phyloP scores from a whole-genome alignment of 2,329 filamentous ascomycete genomes.

The Aspergillus piperis region DNA sequence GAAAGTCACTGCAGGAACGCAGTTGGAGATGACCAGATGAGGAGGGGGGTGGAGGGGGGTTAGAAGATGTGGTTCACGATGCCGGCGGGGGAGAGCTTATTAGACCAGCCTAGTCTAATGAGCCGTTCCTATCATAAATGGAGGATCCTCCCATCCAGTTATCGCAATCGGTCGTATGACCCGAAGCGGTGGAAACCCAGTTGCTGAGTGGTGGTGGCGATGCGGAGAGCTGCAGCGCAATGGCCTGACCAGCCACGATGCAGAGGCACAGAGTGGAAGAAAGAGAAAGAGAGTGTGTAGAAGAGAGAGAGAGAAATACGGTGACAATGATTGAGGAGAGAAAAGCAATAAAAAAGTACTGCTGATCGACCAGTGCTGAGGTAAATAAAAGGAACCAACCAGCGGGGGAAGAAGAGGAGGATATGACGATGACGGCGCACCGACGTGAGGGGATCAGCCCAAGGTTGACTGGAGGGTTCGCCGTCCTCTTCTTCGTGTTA shows the following conservation, averaged over 20 bases:
- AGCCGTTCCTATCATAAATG: slow-evolving; percentile 1
- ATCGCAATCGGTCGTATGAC: slow-evolving; percentile 7
- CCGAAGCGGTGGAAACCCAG: background rate
- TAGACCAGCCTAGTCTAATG: background rate
- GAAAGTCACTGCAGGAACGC: background rate
- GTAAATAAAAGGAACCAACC: background rate
- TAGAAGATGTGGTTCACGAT: background rate
- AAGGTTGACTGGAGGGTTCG: background rate
- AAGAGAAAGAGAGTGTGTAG: background rate
- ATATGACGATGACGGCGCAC: slow-evolving; percentile 2
- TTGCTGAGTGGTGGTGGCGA: background rate
- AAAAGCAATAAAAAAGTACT: background rate
- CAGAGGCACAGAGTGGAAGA: background rate
- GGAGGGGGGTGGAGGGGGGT: background rate
- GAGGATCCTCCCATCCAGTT: slow-evolving; percentile 4
- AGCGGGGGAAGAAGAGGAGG: background rate
- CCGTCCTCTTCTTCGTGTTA: background rate
- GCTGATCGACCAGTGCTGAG: background rate
- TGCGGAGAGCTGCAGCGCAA: slow-evolving; percentile 11
- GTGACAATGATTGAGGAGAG: slow-evolving; percentile 1
- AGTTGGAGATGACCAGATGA: slow-evolving; percentile 1
- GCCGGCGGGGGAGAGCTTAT: background rate
- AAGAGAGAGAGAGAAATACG: background rate
- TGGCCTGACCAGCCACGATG: slow-evolving; percentile 7
- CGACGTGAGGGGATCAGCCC: slow-evolving; percentile 12